Conservation (phyloP, 768 basidiomycete species). For the Tricholoma flavovirens region DNA sequence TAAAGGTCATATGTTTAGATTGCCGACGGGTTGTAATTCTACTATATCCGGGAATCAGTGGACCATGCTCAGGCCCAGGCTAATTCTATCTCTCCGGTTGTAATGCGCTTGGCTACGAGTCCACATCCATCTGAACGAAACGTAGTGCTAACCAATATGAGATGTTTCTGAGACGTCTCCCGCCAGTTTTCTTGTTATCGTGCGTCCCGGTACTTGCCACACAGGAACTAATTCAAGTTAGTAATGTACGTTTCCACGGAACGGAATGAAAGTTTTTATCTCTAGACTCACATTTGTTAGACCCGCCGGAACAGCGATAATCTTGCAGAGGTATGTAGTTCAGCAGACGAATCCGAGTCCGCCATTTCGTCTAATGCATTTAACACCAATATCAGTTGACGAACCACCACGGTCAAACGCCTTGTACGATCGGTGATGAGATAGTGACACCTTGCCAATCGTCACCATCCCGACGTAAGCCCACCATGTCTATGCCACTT, state of each 20-base stretch:
- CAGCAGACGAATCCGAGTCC: background rate
- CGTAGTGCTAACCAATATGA: background rate
- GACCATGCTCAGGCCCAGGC: background rate
- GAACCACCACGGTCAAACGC: slow-evolving; percentile 6
- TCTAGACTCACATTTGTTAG: background rate
- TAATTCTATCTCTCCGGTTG: background rate
- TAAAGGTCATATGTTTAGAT: slow-evolving; percentile 1
- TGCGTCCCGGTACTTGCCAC: background rate
- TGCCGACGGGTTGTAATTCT: background rate
- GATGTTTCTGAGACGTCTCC: background rate
- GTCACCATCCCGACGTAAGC: slow-evolving; percentile 1
- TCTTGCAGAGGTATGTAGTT: background rate
- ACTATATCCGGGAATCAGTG: background rate
- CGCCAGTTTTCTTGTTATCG: background rate
- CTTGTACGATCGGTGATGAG: slow-evolving; percentile 3
- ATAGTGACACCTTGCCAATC: slow-evolving; percentile 7
- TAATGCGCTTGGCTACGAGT: background rate
- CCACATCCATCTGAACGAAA: background rate
- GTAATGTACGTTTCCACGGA: slow-evolving; percentile 1
- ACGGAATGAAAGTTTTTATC: background rate
- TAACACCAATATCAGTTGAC: slow-evolving; percentile 3
- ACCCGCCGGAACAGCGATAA: background rate
- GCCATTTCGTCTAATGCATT: background rate
- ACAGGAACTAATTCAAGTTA: no score
- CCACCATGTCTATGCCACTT: background rate